These are phyloP conservation scores for Moniliophthora roreri DNA, from an alignment of 1,284 basidiomycete genomes.

Conservation along the genomic window DNA sequence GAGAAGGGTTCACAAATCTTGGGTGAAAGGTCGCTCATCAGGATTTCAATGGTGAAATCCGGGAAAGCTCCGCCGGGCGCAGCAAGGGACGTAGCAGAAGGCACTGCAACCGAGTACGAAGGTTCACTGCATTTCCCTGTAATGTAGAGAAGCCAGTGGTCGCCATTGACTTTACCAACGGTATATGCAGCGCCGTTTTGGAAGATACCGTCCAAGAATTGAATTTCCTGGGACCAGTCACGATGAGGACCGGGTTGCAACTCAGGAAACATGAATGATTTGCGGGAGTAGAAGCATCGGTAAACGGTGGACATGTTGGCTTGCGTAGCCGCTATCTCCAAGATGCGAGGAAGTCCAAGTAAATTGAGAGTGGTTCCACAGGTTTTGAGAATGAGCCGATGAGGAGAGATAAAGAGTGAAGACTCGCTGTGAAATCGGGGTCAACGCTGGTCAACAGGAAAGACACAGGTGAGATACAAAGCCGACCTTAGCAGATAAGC, in stretches of 20 bases:
- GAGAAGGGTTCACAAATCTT: constrained; percentile 80
- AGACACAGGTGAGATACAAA: constrained; percentile 9
- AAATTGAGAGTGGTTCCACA: constrained; percentile 99
- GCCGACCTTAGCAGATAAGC: constrained; percentile 94
- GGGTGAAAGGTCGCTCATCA: constrained; percentile 93
- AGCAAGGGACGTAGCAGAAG: constrained; percentile 21
- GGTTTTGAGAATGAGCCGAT: constrained; percentile 97
- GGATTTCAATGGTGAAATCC: constrained; percentile 97
- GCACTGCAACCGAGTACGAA: constrained; percentile 27
- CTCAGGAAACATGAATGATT: constrained; percentile 99
- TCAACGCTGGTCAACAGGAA: constrained; percentile 15
- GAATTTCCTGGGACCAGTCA: constrained; percentile 94
- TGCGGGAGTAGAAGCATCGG: constrained; percentile 96
- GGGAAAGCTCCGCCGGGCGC: constrained; percentile 30
- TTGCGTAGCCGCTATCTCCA: constrained; percentile 83
- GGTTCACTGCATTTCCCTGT: constrained; percentile 57
- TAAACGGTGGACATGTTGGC: constrained; percentile 78
- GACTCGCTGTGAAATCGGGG: constrained; percentile 74
- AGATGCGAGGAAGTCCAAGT: constrained; percentile 88
- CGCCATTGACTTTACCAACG: constrained; percentile 96
- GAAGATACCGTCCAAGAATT: constrained; percentile 90
- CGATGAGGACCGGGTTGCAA: constrained; percentile 92
- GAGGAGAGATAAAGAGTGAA: constrained; percentile 93
- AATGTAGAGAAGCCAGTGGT: constrained; percentile 98
- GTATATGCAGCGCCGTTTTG: constrained; percentile 90